Percentiles rank a stretch among this genome's conserved stretches.
phyloP scores from a whole-genome alignment of 768 basidiomycete species.

The Ramaria sp. region DNA sequence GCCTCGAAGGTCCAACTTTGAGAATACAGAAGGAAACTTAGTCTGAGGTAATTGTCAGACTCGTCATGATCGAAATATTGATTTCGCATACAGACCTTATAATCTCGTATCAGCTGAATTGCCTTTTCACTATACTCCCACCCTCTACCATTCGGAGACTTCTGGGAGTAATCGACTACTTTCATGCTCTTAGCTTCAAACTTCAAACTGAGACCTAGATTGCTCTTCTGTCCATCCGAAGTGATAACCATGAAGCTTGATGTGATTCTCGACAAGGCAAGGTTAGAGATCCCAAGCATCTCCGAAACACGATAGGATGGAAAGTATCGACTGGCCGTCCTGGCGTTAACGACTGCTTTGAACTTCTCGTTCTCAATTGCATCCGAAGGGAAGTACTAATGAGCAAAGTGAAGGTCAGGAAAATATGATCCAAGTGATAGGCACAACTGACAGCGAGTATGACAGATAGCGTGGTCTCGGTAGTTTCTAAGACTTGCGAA shows the following conservation, averaged over 20 bases:
- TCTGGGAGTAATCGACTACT: conserved; percentile 85
- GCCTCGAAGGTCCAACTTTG: conserved; percentile 54
- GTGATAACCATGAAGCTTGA: conserved; percentile 88
- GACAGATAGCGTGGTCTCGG: conserved; percentile 63
- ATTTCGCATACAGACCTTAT: conserved; percentile 43
- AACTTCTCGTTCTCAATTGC: conserved; percentile 70
- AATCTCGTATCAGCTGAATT: conserved; percentile 68
- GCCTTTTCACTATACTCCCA: conserved; percentile 96
- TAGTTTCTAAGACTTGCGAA: conserved; percentile 73
- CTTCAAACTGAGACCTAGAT: conserved; percentile 90
- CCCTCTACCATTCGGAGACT: conserved; percentile 49
- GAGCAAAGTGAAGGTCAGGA: neutral
- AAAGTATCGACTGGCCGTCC: conserved; percentile 48
- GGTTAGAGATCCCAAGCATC: conserved; percentile 59
- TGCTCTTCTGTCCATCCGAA: conserved; percentile 67
- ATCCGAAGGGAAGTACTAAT: conserved; percentile 84
- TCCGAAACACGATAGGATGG: conserved; percentile 75
- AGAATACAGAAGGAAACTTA: conserved; percentile 79
- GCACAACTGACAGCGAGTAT: conserved; percentile 64
- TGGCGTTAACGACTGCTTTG: conserved; percentile 47
- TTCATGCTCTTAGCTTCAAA: conserved; percentile 92
- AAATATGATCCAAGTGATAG: neutral
- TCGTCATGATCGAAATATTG: neutral
- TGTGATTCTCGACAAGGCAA: conserved; percentile 82
- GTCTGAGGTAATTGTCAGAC: conserved; percentile 27